Percentiles rank a stretch among this genome's conserved stretches.
These are phyloP conservation scores for Arthrobotrys musiformis DNA, from an alignment of 2,329 filamentous ascomycete genomes.

Conservation along the genomic window DNA sequence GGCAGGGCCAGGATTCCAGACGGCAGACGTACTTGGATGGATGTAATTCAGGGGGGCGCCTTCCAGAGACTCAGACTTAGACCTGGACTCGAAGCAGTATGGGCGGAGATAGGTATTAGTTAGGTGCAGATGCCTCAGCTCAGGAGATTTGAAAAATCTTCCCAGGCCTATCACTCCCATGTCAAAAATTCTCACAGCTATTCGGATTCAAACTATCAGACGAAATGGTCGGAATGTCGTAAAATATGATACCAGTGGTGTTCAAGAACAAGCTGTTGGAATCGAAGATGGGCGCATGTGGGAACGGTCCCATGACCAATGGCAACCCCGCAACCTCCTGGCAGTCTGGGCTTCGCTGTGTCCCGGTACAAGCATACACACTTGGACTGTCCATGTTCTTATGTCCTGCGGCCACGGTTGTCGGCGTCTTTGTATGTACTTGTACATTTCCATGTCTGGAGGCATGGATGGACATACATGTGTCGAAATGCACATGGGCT, in stretches of 20 bases:
- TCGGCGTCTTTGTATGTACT: background rate
- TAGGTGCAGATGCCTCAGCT: slow-evolving; percentile 12
- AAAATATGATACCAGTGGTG: slow-evolving; percentile 30
- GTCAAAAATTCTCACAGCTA: slow-evolving; percentile 4
- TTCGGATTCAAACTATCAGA: slow-evolving; percentile 14
- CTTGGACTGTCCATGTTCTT: background rate
- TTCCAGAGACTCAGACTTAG: slow-evolving; percentile 17
- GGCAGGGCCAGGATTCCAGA: slow-evolving; percentile 24
- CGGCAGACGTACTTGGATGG: slow-evolving; percentile 11
- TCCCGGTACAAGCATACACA: background rate
- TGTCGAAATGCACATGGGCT: slow-evolving; percentile 17
- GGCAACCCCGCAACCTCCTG: slow-evolving; percentile 31
- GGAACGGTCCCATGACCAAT: slow-evolving; percentile 47
- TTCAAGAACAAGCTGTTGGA: slow-evolving; percentile 27
- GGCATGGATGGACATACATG: background rate
- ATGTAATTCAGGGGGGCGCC: slow-evolving; percentile 26
- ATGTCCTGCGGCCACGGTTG: background rate
- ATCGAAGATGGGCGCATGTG: slow-evolving; percentile 36
- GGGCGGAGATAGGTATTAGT: slow-evolving; percentile 11
- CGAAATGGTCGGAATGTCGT: slow-evolving; percentile 15
- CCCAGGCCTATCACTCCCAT: slow-evolving; percentile 16
- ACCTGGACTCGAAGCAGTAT: background rate
- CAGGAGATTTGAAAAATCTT: slow-evolving; percentile 10
- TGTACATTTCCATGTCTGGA: slow-evolving; percentile 9
- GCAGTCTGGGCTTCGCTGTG: slow-evolving; percentile 3